Conservation (phyloP, 352 stramenopile genomes). For the Phytophthora europaea region DNA sequence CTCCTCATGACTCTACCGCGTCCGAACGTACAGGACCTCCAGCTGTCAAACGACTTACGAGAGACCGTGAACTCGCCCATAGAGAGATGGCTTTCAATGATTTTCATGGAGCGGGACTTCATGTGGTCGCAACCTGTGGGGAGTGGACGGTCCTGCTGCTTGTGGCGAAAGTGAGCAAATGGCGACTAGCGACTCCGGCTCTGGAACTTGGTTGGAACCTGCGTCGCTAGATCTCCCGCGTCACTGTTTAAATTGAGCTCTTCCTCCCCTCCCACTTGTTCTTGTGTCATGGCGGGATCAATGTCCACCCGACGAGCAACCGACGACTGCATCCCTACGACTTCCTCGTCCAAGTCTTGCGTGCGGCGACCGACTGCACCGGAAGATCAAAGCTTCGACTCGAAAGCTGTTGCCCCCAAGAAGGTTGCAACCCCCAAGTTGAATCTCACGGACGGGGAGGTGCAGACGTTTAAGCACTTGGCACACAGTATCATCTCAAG, state of each 20-base stretch:
- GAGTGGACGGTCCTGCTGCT: slow-evolving; percentile 32
- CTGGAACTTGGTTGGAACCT: slow-evolving; percentile 24
- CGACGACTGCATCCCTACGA: not conserved
- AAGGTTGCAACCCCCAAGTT: slow-evolving; percentile 17
- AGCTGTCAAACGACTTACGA: slow-evolving; percentile 21
- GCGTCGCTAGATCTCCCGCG: not conserved
- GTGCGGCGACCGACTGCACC: slow-evolving; percentile 23
- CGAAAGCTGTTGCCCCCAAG: slow-evolving; percentile 4
- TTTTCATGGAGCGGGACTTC: slow-evolving; percentile 8
- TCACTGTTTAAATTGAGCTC: slow-evolving; percentile 31
- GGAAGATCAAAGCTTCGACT: slow-evolving; percentile 21
- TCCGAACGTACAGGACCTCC: slow-evolving; percentile 8
- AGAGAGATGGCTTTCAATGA: slow-evolving; percentile 14
- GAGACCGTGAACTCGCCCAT: slow-evolving; percentile 7
- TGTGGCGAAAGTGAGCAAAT: slow-evolving; percentile 24
- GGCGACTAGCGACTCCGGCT: slow-evolving; percentile 33
- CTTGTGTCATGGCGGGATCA: slow-evolving; percentile 2
- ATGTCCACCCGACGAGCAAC: slow-evolving; percentile 26
- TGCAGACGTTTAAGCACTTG: slow-evolving; percentile 37
- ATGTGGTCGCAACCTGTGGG: slow-evolving; percentile 37
- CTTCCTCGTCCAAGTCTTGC: slow-evolving; percentile 4
- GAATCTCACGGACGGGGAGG: slow-evolving; percentile 41
- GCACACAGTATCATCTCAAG: slow-evolving; percentile 50
- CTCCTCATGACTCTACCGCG: slow-evolving; percentile 27
- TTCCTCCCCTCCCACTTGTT: not conserved